These are phyloP conservation scores for Termitomyces eurrhizus DNA, from an alignment of 768 basidiomycete genomes.

Conservation along the genomic window DNA sequence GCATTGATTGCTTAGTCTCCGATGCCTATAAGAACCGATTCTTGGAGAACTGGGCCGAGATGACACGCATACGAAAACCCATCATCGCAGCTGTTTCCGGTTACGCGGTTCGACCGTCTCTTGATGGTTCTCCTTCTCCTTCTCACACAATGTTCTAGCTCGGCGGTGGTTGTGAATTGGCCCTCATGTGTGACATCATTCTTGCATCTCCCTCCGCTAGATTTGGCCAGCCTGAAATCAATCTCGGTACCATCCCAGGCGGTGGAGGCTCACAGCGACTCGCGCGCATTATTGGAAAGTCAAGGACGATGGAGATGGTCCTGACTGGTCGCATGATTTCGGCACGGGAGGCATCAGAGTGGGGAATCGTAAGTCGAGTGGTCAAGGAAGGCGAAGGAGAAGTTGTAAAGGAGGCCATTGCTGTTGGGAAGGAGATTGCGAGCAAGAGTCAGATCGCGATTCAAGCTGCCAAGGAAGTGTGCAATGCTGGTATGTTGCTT, in stretches of 20 bases:
- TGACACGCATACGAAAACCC: constrained; percentile 79
- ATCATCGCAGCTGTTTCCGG: constrained; percentile 96
- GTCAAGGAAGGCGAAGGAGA: constrained; percentile 71
- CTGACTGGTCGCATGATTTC: constrained; percentile 81
- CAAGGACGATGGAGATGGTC: constrained; percentile 90
- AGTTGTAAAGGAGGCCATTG: constrained; percentile 85
- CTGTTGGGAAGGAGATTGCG: constrained; percentile 74
- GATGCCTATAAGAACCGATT: constrained; percentile 87
- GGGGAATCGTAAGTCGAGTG: constrained; percentile 86
- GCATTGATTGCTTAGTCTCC: constrained; percentile 44
- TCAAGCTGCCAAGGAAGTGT: constrained; percentile 88
- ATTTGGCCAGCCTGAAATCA: constrained; percentile 97
- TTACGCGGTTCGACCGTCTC: constrained; percentile 65
- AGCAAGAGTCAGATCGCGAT: constrained; percentile 80
- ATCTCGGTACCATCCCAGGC: constrained; percentile 91
- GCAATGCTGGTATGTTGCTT: constrained; percentile 67
- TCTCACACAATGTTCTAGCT: constrained; percentile 47
- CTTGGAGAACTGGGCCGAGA: constrained; percentile 76
- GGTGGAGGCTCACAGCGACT: constrained; percentile 94
- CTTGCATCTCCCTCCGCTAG: constrained; percentile 85
- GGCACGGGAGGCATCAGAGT: constrained; percentile 78
- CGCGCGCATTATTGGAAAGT: constrained; percentile 82
- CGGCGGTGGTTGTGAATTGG: constrained; percentile 95
- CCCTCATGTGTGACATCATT: constrained; percentile 95
- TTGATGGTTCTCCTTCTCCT: not conserved